Percentiles rank a stretch among this genome's conserved stretches.
Conservation (phyloP, 306 rosid genomes). For the Lathyrus aphaca region DNA sequence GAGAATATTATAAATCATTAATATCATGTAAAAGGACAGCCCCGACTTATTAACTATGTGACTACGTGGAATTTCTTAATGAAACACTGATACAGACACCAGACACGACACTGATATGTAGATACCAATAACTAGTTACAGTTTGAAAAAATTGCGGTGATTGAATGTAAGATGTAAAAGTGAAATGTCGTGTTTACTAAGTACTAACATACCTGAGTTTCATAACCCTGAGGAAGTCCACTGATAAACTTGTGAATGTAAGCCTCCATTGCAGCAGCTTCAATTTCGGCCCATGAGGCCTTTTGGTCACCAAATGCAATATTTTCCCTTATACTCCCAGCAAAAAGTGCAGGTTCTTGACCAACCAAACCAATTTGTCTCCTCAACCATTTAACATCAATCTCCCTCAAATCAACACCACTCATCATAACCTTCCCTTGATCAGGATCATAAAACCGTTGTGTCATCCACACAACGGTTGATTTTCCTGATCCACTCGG, state of each 20-base stretch:
- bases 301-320: slow-evolving; percentile 74
- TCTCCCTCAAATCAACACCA: slow-evolving; percentile 73
- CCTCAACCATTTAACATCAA: slow-evolving; percentile 83
- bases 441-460: slow-evolving; percentile 89
- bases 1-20: background rate
- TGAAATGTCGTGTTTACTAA: background rate
- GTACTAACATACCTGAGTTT: slow-evolving; percentile 67
- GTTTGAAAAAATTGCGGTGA: background rate
- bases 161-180: background rate
- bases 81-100: background rate
- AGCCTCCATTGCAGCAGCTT: slow-evolving; percentile 82
- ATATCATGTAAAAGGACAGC: background rate
- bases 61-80: background rate
- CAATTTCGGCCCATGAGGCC: slow-evolving; percentile 87
- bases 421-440: slow-evolving; percentile 77
- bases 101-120: background rate
- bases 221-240: slow-evolving; percentile 90
- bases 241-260: slow-evolving; percentile 79
- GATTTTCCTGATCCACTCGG: slow-evolving; percentile 94
- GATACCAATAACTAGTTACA: background rate
- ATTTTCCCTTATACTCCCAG: slow-evolving; percentile 80
- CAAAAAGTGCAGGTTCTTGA: slow-evolving; percentile 87
- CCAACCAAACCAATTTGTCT: slow-evolving; percentile 84
- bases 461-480: slow-evolving; percentile 81
- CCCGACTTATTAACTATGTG: background rate